These are phyloP conservation scores for Wallacemonas sp. DNA, from an alignment of 208 protist species.

Conservation along the genomic window DNA sequence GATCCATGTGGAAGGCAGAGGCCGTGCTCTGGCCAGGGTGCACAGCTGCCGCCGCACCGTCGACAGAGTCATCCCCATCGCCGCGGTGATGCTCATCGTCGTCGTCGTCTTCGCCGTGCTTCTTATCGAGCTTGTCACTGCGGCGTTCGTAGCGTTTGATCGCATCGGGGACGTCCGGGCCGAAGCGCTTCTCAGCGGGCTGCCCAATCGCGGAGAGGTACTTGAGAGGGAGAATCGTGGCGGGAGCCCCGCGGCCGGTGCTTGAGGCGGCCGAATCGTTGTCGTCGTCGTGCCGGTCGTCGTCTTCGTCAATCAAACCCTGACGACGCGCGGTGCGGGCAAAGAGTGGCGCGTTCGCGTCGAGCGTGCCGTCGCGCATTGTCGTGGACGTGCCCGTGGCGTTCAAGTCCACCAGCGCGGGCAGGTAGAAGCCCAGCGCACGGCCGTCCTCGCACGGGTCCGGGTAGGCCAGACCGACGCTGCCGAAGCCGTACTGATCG, in stretches of 20 bases:
- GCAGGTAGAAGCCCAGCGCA: constrained; percentile 53
- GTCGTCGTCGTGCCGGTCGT: background rate
- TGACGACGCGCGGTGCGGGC: constrained; percentile 5
- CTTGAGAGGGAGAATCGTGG: constrained; percentile 55
- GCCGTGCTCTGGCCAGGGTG: too few species aligned
- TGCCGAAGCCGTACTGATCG: constrained; percentile 66
- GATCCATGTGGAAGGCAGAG: constrained; percentile 36
- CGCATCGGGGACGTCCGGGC: constrained; percentile 72
- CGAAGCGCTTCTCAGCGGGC: constrained; percentile 64
- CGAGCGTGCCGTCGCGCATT: constrained; percentile 13
- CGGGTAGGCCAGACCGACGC: constrained; percentile 33
- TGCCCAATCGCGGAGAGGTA: constrained; percentile 75
- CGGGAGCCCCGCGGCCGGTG: constrained; percentile 8
- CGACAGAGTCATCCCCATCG: background rate
- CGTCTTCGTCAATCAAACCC: background rate
- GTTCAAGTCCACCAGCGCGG: constrained; percentile 23
- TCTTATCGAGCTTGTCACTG: constrained; percentile 72
- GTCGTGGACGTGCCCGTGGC: constrained; percentile 15
- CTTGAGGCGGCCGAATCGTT: background rate
- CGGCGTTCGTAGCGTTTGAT: constrained; percentile 79
- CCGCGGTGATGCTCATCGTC: background rate
- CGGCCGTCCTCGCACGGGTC: constrained; percentile 64
- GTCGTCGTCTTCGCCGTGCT: constrained; percentile 42
- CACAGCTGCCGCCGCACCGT: too few species aligned
- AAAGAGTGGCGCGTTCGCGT: background rate